These are phyloP conservation scores for Pseudocercospora macadamiae DNA, from an alignment of 2,329 filamentous ascomycete species.

Conservation along the genomic window DNA sequence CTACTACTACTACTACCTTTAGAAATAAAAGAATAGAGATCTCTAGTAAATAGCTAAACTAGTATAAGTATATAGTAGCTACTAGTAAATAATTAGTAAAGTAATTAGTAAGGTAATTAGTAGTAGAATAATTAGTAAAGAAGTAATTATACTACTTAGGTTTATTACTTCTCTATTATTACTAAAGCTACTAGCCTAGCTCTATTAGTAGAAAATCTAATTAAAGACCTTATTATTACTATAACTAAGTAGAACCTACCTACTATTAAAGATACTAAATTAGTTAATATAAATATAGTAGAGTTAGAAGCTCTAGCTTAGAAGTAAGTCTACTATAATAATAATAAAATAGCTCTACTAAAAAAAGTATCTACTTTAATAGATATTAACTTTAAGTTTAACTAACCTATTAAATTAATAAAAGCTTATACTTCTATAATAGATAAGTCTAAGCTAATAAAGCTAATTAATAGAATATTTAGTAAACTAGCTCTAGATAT, in stretches of 20 bases:
- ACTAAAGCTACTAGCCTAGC: no score
- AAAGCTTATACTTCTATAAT: background rate
- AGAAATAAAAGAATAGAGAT: background rate
- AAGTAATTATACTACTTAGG: background rate
- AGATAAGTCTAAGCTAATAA: background rate
- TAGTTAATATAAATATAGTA: no score
- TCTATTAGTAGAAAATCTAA: no score
- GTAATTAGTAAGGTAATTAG: no score
- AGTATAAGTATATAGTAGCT: no score
- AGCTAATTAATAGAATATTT: background rate
- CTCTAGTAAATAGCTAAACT: no score
- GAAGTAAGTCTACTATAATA: background rate
- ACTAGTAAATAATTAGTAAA: no score
- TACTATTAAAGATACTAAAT: no score
- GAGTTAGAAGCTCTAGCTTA: no score
- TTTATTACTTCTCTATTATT: no score
- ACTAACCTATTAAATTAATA: background rate
- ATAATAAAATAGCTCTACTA: background rate
- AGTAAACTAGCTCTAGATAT: background rate
- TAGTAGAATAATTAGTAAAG: background rate
- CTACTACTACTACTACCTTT: background rate
- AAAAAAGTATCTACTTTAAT: constrained; percentile 2
- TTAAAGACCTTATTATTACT: no score
- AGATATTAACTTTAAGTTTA: constrained; percentile 2
- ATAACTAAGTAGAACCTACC: no score